Evolutionary conservation across 768 basidiomycete species (phyloP).

Genomic region (Tephrocybe sp.): DNA sequence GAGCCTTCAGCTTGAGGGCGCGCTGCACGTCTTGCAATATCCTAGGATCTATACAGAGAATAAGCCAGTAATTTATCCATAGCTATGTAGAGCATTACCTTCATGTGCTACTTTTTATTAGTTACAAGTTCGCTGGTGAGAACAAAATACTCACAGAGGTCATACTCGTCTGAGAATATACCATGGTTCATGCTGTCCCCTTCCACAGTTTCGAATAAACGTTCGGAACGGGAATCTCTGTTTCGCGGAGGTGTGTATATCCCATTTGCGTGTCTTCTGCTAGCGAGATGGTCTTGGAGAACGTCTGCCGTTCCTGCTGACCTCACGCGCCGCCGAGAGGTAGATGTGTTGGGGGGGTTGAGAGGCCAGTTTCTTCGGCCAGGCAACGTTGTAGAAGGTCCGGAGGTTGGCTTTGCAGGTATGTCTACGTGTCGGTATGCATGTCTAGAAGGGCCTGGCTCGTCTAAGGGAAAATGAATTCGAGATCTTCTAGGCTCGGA

Average conservation of each 20-base stretch:
- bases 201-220: constrained; percentile 5
- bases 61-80: not conserved
- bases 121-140: constrained; percentile 3
- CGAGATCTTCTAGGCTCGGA: constrained; percentile 17
- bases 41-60: constrained; percentile 55
- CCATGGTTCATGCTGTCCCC: constrained; percentile 11
- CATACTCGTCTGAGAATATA: constrained; percentile 73
- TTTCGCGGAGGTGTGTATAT: constrained; percentile 14
- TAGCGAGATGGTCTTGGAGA: constrained; percentile 4
- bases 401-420: constrained; percentile 3
- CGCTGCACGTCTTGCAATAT: constrained; percentile 80
- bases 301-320: constrained; percentile 14
- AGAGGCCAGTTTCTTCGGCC: constrained; percentile 12
- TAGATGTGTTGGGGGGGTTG: constrained; percentile 9
- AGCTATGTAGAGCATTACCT: constrained; percentile 44
- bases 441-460: constrained; percentile 8
- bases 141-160: constrained; percentile 54
- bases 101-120: constrained; percentile 55
- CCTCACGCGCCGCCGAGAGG: constrained; percentile 16
- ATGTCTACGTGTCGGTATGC: constrained; percentile 8
- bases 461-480: constrained; percentile 19
- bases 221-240: constrained; percentile 1
- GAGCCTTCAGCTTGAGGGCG: constrained; percentile 69
- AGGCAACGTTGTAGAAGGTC: constrained; percentile 5
- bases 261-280: constrained; percentile 6